Conservation (phyloP, 768 basidiomycete species). For the Lanmaoa rubissima region DNA sequence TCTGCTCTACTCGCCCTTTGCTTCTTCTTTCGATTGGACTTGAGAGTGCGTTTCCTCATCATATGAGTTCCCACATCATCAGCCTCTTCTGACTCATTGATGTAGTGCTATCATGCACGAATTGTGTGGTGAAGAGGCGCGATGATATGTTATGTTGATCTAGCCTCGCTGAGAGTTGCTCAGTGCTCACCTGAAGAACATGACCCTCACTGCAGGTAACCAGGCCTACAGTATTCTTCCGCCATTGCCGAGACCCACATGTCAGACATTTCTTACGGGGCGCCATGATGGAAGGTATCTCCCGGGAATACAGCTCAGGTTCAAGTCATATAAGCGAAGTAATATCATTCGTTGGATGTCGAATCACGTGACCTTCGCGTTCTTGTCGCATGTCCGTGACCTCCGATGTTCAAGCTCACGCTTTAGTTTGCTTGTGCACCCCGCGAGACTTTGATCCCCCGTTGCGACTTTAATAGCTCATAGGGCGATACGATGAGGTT, state of each 20-base stretch:
- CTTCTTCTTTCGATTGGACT: conserved; percentile 53
- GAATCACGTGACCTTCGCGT: conserved; percentile 12
- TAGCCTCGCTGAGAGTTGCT: background rate
- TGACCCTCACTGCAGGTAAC: conserved; percentile 91
- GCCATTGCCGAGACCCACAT: conserved; percentile 86
- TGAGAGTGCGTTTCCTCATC: conserved; percentile 64
- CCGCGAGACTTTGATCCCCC: background rate
- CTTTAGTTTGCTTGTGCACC: background rate
- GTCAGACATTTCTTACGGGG: conserved; percentile 65
- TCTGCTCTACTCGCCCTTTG: conserved; percentile 51
- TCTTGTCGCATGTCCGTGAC: background rate
- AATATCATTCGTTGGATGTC: background rate
- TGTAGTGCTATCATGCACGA: conserved; percentile 58
- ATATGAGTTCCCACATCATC: conserved; percentile 61
- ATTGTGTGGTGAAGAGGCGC: background rate
- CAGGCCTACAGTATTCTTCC: conserved; percentile 80
- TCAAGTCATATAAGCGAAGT: no score
- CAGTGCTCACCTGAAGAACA: conserved; percentile 67
- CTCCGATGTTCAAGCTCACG: background rate
- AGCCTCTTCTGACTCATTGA: conserved; percentile 75
- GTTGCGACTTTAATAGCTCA: background rate
- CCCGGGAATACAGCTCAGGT: background rate
- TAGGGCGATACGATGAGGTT: conserved; percentile 46
- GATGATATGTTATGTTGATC: background rate
- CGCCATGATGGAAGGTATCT: conserved; percentile 40